phyloP scores from a whole-genome alignment of 192 early-diverging fungal species.

The Allomyces macrogynus region DNA sequence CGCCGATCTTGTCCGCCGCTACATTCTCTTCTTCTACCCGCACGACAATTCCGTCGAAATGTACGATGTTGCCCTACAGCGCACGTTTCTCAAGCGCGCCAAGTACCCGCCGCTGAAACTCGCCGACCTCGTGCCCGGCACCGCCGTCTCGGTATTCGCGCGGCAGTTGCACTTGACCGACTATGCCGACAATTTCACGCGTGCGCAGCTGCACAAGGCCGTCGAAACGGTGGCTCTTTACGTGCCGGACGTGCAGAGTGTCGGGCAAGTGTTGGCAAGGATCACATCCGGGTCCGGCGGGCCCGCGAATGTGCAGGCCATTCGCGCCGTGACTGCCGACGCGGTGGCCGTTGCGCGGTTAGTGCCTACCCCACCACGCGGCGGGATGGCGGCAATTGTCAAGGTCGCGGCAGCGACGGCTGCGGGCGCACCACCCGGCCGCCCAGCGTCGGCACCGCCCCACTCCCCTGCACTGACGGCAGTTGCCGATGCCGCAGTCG shows the following conservation, averaged over 20 bases:
- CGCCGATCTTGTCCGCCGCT: slow-evolving; percentile 24
- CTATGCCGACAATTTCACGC: slow-evolving; percentile 33
- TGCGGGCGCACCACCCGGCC: background rate
- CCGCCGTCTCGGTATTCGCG: slow-evolving; percentile 24
- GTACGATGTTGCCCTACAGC: slow-evolving; percentile 32
- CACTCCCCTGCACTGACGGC: background rate
- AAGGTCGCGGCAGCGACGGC: background rate
- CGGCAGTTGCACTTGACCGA: slow-evolving; percentile 23
- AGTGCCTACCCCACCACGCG: background rate
- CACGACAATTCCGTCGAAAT: slow-evolving; percentile 32
- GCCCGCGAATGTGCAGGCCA: background rate
- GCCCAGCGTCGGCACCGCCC: background rate
- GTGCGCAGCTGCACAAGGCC: slow-evolving; percentile 9
- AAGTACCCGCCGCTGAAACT: slow-evolving; percentile 15
- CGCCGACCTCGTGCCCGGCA: slow-evolving; percentile 26
- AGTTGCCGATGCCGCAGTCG: background rate
- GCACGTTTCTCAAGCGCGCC: slow-evolving; percentile 32
- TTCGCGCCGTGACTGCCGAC: background rate
- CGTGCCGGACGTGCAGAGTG: background rate
- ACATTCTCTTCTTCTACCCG: slow-evolving; percentile 35
- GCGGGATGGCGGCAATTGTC: background rate
- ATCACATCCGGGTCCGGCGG: background rate
- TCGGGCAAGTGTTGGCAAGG: background rate
- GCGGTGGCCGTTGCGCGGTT: background rate
- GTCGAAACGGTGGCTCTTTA: slow-evolving; percentile 10